Percentiles rank a stretch among this genome's conserved stretches.
Evolutionary conservation across 352 stramenopile genomes (phyloP).

Genomic region (Pythium periplocum): DNA sequence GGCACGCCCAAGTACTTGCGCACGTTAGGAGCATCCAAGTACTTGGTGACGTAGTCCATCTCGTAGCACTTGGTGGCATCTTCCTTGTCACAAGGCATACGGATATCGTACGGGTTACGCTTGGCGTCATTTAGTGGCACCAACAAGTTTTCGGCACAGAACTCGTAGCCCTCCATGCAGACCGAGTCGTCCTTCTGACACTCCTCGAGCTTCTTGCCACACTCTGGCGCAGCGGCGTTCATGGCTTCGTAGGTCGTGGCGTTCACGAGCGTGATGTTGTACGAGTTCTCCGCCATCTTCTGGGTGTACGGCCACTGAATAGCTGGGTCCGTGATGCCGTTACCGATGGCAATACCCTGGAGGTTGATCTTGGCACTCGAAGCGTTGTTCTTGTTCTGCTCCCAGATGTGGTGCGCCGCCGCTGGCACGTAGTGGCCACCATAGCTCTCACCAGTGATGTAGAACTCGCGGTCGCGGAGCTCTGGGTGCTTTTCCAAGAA

Average conservation of each 20-base stretch:
- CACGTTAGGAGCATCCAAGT: slow-evolving; percentile 14
- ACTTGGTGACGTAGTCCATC: too few species aligned
- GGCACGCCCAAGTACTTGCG: slow-evolving; percentile 35
- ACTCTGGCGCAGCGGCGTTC: too few species aligned
- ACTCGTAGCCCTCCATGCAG: too few species aligned
- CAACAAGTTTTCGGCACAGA: too few species aligned
- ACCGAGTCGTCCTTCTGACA: too few species aligned
- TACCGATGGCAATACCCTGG: slow-evolving; percentile 57
- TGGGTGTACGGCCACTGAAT: slow-evolving; percentile 37
- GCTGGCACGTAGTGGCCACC: slow-evolving; percentile 60
- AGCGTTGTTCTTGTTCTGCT: slow-evolving; percentile 29
- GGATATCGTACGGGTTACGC: too few species aligned
- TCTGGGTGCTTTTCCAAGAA: slow-evolving; percentile 59
- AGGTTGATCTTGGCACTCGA: slow-evolving; percentile 28
- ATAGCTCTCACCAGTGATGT: slow-evolving; percentile 70
- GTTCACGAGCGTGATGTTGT: too few species aligned
- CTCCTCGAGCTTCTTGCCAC: too few species aligned
- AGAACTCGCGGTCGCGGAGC: slow-evolving; percentile 47
- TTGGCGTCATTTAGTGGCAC: too few species aligned
- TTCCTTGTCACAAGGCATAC: too few species aligned
- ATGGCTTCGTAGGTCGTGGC: too few species aligned
- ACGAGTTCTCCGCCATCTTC: slow-evolving; percentile 27
- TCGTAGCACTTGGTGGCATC: too few species aligned
- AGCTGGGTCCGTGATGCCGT: slow-evolving; percentile 44
- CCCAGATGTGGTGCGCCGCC: slow-evolving; percentile 40